Evolutionary conservation across 2,329 filamentous ascomycete species (phyloP).

Genomic region (Penicillium sp.): DNA sequence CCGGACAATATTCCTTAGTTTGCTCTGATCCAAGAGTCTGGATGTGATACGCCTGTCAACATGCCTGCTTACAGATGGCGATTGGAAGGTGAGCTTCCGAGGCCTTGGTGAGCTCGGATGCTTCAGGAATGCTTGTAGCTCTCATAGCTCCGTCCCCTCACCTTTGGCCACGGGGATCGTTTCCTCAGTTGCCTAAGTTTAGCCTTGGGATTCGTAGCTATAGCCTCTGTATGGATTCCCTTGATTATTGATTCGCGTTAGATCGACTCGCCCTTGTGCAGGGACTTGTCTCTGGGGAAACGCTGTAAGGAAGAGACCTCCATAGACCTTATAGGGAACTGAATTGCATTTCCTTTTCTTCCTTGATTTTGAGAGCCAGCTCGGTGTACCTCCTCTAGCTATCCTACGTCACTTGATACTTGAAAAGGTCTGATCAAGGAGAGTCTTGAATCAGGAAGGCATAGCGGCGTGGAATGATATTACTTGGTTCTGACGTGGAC

Average conservation of each 20-base stretch:
- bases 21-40: not conserved
- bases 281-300: conserved; percentile 8
- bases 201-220: not conserved
- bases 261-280: conserved; percentile 1
- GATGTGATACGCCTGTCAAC: conserved; percentile 2
- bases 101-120: not conserved
- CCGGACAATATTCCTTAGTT: conserved; percentile 5
- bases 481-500: conserved; percentile 1
- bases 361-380: not conserved
- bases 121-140: conserved; percentile 6
- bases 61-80: conserved; percentile 3
- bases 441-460: not conserved
- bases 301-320: not conserved
- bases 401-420: conserved; percentile 3
- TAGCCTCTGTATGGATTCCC: conserved; percentile 4
- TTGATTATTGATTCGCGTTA: conserved; percentile 4
- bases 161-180: conserved; percentile 4
- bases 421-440: not conserved
- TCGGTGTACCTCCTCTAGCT: not conserved
- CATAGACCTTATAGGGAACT: not conserved
- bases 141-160: conserved; percentile 8
- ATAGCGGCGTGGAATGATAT: conserved; percentile 3
- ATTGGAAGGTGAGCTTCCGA: conserved; percentile 4
- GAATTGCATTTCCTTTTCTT: not conserved
- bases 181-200: conserved; percentile 1